phyloP scores from a whole-genome alignment of 2,329 filamentous ascomycete species.

The Colletotrichum lindemuthianum region DNA sequence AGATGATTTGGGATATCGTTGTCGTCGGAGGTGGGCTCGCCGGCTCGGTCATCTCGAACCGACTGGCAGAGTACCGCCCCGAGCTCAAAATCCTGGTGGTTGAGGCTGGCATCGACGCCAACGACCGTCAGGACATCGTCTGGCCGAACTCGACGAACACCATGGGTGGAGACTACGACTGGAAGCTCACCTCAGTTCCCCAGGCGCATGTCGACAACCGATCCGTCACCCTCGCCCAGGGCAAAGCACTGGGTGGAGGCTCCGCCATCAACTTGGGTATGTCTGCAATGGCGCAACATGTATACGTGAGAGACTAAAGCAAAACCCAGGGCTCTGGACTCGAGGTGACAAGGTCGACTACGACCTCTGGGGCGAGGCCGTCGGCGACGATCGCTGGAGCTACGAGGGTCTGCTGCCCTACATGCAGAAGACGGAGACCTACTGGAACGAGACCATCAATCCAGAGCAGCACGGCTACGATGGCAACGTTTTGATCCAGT shows the following conservation, averaged over 20 bases:
- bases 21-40: conserved; percentile 51
- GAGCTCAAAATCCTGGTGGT: conserved; percentile 49
- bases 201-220: conserved; percentile 41
- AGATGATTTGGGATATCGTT: conserved; percentile 46
- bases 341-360: conserved; percentile 56
- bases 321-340: conserved; percentile 48
- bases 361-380: conserved; percentile 51
- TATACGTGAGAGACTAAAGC: neutral
- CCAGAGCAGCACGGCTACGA: conserved; percentile 50
- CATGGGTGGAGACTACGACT: conserved; percentile 47
- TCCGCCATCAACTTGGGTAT: conserved; percentile 51
- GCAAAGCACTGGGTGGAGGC: conserved; percentile 54
- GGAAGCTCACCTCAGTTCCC: conserved; percentile 47
- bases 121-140: conserved; percentile 40
- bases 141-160: conserved; percentile 42
- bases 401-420: conserved; percentile 58
- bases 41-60: conserved; percentile 48
- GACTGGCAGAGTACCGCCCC: conserved; percentile 41
- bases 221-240: conserved; percentile 41
- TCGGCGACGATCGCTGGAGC: conserved; percentile 54
- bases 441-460: conserved; percentile 41
- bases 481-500: conserved; percentile 47
- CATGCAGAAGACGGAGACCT: conserved; percentile 51
- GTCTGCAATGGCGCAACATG: neutral
- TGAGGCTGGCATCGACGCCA: conserved; percentile 49